A percentile compares a stretch with the other conserved stretches of the same genome.
Evolutionary conservation across 805 yeast genomes (phyloP).

Genomic region (Cyberlindnera lachancei): DNA sequence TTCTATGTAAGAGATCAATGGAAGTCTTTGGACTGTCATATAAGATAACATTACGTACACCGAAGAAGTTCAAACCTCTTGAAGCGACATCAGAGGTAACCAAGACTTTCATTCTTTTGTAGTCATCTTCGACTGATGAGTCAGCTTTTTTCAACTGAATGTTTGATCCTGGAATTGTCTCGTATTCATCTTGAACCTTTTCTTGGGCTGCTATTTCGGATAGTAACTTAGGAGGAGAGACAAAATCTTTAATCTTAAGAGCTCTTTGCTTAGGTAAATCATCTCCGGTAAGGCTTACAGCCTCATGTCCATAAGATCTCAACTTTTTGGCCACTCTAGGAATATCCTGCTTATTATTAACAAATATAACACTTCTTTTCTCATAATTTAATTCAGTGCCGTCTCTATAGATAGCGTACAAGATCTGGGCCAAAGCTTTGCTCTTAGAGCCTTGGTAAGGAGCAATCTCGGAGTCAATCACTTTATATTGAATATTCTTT

Average conservation of each 20-base stretch:
- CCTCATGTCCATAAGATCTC: constrained; percentile 45
- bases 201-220: constrained; percentile 12
- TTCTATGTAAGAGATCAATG: constrained; percentile 81
- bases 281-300: constrained; percentile 60
- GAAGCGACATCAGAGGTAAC: constrained; percentile 87
- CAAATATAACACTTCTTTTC: constrained; percentile 80
- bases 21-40: constrained; percentile 83
- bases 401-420: constrained; percentile 79
- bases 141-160: constrained; percentile 18
- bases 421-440: constrained; percentile 80
- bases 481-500: constrained; percentile 57
- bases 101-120: constrained; percentile 49
- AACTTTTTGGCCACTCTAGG: constrained; percentile 49
- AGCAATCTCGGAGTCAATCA: constrained; percentile 65
- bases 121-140: not conserved
- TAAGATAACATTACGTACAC: constrained; percentile 72
- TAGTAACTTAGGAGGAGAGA: constrained; percentile 48
- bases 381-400: constrained; percentile 70
- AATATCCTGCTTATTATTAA: constrained; percentile 65
- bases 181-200: constrained; percentile 7
- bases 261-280: constrained; percentile 55
- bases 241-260: constrained; percentile 49
- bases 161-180: constrained; percentile 28
- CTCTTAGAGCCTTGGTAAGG: constrained; percentile 83
- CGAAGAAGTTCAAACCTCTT: constrained; percentile 81